A percentile compares a stretch with the other conserved stretches of the same genome.
Evolutionary conservation across 495 filamentous ascomycete genomes (phyloP).

Genomic region (Pseudevernia furfuracea): DNA sequence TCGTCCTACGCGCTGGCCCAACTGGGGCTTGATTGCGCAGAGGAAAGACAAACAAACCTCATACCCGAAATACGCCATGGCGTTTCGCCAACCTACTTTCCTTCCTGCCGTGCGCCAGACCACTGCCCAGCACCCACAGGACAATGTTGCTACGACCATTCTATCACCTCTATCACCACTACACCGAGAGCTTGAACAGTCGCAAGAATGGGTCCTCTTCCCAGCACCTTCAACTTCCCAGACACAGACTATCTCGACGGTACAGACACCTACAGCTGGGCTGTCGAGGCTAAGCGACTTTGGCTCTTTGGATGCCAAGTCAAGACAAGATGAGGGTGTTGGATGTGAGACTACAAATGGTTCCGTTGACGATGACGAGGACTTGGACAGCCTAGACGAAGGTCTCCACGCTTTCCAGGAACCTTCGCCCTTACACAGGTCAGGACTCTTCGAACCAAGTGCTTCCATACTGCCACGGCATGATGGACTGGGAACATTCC

Average conservation of each 20-base stretch:
- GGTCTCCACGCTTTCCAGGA: constrained; percentile 78
- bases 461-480: constrained; percentile 72
- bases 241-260: constrained; percentile 65
- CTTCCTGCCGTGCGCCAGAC: constrained; percentile 51
- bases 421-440: constrained; percentile 48
- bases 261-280: constrained; percentile 64
- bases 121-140: constrained; percentile 44
- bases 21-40: neutral
- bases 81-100: constrained; percentile 70
- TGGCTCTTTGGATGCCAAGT: constrained; percentile 60
- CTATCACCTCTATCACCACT: constrained; percentile 35
- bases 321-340: constrained; percentile 42
- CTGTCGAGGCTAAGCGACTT: constrained; percentile 75
- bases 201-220: constrained; percentile 95
- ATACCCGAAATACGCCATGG: too few species aligned
- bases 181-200: constrained; percentile 49
- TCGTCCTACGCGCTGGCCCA: neutral
- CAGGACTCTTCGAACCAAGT: constrained; percentile 43
- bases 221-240: constrained; percentile 56
- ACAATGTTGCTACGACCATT: constrained; percentile 35
- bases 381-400: constrained; percentile 86
- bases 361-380: constrained; percentile 59
- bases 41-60: neutral
- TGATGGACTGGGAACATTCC: constrained; percentile 84
- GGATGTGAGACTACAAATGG: constrained; percentile 46